These are phyloP conservation scores for Phylloporus arenicola DNA, from an alignment of 768 basidiomycete genomes.

Conservation along the genomic window DNA sequence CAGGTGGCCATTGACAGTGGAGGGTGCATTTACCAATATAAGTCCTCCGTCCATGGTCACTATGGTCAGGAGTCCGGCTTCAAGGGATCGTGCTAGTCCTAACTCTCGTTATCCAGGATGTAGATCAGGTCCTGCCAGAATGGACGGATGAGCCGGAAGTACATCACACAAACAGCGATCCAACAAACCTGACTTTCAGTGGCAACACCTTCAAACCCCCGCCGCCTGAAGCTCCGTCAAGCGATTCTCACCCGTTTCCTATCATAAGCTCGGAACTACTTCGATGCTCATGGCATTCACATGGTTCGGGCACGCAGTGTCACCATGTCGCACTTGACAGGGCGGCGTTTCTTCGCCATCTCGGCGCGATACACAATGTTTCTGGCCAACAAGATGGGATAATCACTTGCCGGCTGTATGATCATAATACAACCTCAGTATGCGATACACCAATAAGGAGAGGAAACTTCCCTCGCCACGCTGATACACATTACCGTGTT, in stretches of 20 bases:
- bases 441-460: constrained; percentile 8
- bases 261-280: background rate
- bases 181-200: background rate
- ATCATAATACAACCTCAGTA: background rate
- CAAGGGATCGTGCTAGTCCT: too few relatives aligned
- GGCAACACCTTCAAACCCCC: background rate
- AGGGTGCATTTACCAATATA: background rate
- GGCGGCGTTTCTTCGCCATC: constrained; percentile 14
- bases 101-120: background rate
- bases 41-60: background rate
- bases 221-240: background rate
- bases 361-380: constrained; percentile 9
- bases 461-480: constrained; percentile 15
- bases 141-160: background rate
- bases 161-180: background rate
- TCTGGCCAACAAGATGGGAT: background rate
- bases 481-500: constrained; percentile 12
- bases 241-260: background rate
- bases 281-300: constrained; percentile 11
- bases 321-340: background rate
- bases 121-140: background rate
- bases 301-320: background rate
- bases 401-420: constrained; percentile 10
- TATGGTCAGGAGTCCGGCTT: background rate
- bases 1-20: background rate